phyloP scores from a whole-genome alignment of 2,329 filamentous ascomycete species.

The Botrytis deweyae region DNA sequence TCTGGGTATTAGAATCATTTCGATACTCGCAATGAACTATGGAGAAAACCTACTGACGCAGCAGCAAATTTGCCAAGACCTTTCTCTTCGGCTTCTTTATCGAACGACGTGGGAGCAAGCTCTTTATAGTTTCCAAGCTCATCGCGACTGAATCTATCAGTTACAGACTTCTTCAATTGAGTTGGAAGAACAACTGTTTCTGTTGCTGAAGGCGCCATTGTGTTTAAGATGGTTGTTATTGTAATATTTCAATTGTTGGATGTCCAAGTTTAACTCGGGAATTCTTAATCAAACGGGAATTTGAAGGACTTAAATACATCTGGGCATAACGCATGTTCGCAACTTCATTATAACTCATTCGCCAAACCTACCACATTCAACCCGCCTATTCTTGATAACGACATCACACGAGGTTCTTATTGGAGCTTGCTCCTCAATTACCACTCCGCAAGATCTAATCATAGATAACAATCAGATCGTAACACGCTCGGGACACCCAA shows the following conservation, averaged over 20 bases:
- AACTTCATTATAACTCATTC: background rate
- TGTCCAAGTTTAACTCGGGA: background rate
- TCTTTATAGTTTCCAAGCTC: slow-evolving; percentile 37
- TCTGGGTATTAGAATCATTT: background rate
- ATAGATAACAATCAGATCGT: background rate
- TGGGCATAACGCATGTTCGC: background rate
- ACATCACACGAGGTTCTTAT: slow-evolving; percentile 18
- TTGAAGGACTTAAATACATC: slow-evolving; percentile 11
- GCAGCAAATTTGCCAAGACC: slow-evolving; percentile 33
- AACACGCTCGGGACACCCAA: background rate
- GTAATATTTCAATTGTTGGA: background rate
- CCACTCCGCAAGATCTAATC: background rate
- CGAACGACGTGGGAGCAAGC: slow-evolving; percentile 36
- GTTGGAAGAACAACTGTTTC: slow-evolving; percentile 32
- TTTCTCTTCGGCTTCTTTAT: slow-evolving; percentile 36
- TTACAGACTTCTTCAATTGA: slow-evolving; percentile 20
- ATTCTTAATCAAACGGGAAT: background rate
- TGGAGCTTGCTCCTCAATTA: background rate
- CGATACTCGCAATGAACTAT: background rate
- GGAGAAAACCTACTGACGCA: slow-evolving; percentile 33
- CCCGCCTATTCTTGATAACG: slow-evolving; percentile 18
- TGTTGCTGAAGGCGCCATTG: slow-evolving; percentile 37
- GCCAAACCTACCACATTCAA: background rate
- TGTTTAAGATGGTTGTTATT: background rate
- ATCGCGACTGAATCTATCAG: slow-evolving; percentile 30